phyloP scores from a whole-genome alignment of 805 yeast genomes.

The Sporopachydermia lactativora region DNA sequence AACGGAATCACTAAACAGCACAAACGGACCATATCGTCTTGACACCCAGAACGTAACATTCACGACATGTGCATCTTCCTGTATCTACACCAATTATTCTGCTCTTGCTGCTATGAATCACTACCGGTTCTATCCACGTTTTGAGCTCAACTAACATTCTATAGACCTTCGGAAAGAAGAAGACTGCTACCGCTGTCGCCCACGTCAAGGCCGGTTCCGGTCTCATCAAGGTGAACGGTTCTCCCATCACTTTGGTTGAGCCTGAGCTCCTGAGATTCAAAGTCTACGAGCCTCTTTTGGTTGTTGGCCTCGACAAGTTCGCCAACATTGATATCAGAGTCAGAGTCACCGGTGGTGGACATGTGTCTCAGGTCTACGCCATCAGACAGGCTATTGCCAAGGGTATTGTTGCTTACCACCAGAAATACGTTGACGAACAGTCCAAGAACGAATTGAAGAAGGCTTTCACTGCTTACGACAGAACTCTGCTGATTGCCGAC shows the following conservation, averaged over 20 bases:
- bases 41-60: no score
- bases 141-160: no score
- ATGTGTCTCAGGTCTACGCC: conserved; percentile 99
- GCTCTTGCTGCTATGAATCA: no score
- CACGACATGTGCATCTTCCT: no score
- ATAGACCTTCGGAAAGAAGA: conserved; percentile 99
- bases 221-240: conserved; percentile 97
- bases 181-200: conserved; percentile 99
- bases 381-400: conserved; percentile 99
- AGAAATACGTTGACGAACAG: conserved; percentile 98
- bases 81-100: no score
- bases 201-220: conserved; percentile 99
- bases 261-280: conserved; percentile 99
- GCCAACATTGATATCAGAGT: conserved; percentile 98
- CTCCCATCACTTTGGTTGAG: conserved; percentile 97
- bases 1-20: no score
- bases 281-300: conserved; percentile 98
- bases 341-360: conserved; percentile 99
- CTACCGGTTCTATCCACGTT: no score
- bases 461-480: conserved; percentile 95
- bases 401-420: conserved; percentile 99
- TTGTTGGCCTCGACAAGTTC: conserved; percentile 98
- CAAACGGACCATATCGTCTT: no score
- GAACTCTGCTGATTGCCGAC: conserved; percentile 98
- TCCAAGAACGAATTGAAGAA: conserved; percentile 99